Evolutionary conservation across 2,329 filamentous ascomycete species (phyloP).

Genomic region (Penicillium sp.): DNA sequence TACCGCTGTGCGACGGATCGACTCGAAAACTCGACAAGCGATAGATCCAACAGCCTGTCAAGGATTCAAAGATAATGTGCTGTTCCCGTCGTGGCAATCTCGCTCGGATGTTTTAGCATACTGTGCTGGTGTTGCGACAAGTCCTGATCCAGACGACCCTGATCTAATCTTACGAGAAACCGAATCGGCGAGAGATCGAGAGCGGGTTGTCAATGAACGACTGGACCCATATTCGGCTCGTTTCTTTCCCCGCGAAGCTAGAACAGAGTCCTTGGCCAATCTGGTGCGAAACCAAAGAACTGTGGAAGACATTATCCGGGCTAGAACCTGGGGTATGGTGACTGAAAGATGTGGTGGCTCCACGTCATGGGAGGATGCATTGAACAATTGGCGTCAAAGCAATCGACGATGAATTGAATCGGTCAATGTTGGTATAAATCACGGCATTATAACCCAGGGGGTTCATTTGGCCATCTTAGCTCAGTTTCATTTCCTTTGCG

Average conservation of each 20-base stretch:
- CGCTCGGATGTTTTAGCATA: constrained; percentile 85
- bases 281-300: constrained; percentile 71
- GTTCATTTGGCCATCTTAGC: too few species aligned
- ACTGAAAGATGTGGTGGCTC: constrained; percentile 71
- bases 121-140: constrained; percentile 84
- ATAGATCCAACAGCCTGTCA: constrained; percentile 69
- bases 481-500: too few species aligned
- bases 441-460: too few species aligned
- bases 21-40: constrained; percentile 52
- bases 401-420: constrained; percentile 23
- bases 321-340: constrained; percentile 79
- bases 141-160: constrained; percentile 84
- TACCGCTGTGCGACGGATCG: constrained; percentile 66
- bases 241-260: constrained; percentile 74
- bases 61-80: constrained; percentile 72
- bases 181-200: constrained; percentile 71
- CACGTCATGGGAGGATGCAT: constrained; percentile 66
- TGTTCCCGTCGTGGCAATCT: constrained; percentile 88
- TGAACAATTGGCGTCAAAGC: constrained; percentile 64
- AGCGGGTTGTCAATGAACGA: constrained; percentile 81
- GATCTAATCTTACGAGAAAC: constrained; percentile 70
- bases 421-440: background rate
- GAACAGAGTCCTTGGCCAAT: constrained; percentile 78
- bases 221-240: constrained; percentile 88
- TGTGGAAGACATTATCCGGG: constrained; percentile 76